Evolutionary conservation across 2,329 filamentous ascomycete species (phyloP).

Genomic region (Ciborinia camelliae): DNA sequence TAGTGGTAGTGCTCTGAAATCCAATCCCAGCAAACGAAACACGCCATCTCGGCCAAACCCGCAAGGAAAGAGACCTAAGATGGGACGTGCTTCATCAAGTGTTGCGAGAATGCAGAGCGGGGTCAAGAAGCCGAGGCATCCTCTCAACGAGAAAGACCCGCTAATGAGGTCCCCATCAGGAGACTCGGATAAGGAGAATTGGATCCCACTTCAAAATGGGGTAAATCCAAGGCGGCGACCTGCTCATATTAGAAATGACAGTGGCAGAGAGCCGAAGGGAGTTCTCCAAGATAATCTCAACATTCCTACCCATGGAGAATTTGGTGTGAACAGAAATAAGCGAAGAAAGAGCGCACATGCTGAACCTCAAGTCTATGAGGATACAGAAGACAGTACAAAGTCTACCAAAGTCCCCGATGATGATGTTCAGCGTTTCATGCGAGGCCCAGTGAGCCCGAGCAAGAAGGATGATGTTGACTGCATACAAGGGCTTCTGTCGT

Average conservation of each 20-base stretch:
- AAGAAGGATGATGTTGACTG: conserved; percentile 83
- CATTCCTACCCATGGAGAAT: conserved; percentile 30
- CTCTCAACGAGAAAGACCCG: conserved; percentile 37
- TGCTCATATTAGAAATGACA: conserved; percentile 33
- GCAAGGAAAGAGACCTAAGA: conserved; percentile 56
- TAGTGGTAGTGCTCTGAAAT: conserved; percentile 50
- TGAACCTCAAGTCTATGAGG: conserved; percentile 52
- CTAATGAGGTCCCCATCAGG: conserved; percentile 51
- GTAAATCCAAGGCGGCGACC: conserved; percentile 40
- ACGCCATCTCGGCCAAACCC: conserved; percentile 41
- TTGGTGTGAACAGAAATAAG: conserved; percentile 26
- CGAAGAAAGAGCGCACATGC: conserved; percentile 28
- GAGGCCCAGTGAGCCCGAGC: conserved; percentile 60
- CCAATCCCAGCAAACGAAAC: conserved; percentile 65
- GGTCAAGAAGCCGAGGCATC: conserved; percentile 32
- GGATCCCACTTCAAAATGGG: conserved; percentile 56
- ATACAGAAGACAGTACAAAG: conserved; percentile 38
- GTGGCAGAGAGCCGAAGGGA: conserved; percentile 22
- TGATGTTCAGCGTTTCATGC: conserved; percentile 74
- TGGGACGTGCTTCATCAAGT: conserved; percentile 60
- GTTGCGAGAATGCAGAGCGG: conserved; percentile 56
- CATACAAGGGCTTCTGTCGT: conserved; percentile 79
- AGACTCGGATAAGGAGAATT: conserved; percentile 96
- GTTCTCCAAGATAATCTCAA: conserved; percentile 34
- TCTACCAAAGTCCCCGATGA: conserved; percentile 42